Evolutionary conservation across 352 stramenopile genomes (phyloP), one percentile per base, ranked within the genome.

Genomic region (Globisporangium splendens): DNA sequence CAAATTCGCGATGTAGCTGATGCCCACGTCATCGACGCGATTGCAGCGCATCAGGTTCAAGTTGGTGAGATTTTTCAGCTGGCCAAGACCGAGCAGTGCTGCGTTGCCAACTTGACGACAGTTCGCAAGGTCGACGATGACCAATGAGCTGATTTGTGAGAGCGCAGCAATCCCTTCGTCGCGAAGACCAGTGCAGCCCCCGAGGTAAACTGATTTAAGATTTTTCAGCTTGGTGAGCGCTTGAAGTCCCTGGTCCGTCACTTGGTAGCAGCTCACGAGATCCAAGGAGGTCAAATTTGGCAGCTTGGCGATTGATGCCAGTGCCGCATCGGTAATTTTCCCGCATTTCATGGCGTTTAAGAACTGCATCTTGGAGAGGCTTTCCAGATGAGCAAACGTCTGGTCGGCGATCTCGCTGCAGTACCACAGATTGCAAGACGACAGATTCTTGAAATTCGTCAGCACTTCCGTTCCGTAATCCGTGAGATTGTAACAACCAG

Each of bases 301-400:
- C 22, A 91, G 64, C 54, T 72, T 75, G 5, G 72, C 63, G 48
- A 88, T 81, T 10, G 78, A 84, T 2, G 31, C 24, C 13, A 91
- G 49, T 12, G 70, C 78, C 8, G 24, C 50, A 62, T 93, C 68
- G 2, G 78, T 89, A 35, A 90, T 58, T 65, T 88, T 90, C 56
- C 79, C 77, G 50, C 81, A 90, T 50, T 93, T 93, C 83, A 93
- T 93, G 10, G 75, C 67, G 53, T 93, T 93, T n/a, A 93, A 43
- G 50, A 87, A 89, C 13, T 73, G 75, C 70, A 90, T 77, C 42
- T 83, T 83, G 8, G 57, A 63, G 1, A 89, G 68, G 20, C 56
- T 42, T 41, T 77, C 62, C 49, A 93, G 69, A 56, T 89, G 68
- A 21, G 39, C 56, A 20, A 93, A 85, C 22, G 83, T 90, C 5